Conservation (phyloP, 306 rosid species). For the Vigna angularis region DNA sequence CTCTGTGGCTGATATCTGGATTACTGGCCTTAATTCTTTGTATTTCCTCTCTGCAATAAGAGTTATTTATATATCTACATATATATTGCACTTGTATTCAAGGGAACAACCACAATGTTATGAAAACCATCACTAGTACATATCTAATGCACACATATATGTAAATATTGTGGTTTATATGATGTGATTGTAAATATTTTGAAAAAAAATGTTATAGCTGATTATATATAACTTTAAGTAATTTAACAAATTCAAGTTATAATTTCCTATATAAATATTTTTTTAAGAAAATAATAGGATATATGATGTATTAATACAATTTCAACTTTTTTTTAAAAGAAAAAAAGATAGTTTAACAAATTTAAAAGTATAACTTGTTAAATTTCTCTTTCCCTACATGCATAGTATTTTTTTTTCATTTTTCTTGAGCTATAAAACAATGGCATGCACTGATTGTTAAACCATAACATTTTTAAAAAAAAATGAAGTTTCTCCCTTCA, state of each 20-base stretch:
- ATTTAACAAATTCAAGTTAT: background rate
- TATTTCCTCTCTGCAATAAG: constrained; percentile 81
- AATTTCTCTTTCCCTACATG: background rate
- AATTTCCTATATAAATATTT: background rate
- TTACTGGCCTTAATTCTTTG: constrained; percentile 97
- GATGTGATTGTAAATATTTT: background rate
- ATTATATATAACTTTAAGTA: background rate
- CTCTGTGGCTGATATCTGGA: constrained; percentile 97
- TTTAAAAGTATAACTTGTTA: background rate
- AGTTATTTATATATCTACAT: background rate
- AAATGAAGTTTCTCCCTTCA: background rate
- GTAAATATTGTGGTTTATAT: background rate
- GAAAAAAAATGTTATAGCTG: background rate
- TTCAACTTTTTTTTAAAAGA: too few species aligned
- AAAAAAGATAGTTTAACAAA: background rate
- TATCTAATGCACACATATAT: background rate
- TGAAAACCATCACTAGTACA: too few species aligned
- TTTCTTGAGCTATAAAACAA: background rate
- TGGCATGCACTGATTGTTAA: background rate
- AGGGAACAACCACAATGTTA: background rate
- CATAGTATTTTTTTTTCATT: background rate
- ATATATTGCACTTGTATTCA: background rate
- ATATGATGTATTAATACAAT: background rate
- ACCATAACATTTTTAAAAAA: background rate
- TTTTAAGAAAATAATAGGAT: background rate